These are phyloP conservation scores for Xylariaceae sp. DNA, from an alignment of 2,329 filamentous ascomycete genomes.

Conservation along the genomic window DNA sequence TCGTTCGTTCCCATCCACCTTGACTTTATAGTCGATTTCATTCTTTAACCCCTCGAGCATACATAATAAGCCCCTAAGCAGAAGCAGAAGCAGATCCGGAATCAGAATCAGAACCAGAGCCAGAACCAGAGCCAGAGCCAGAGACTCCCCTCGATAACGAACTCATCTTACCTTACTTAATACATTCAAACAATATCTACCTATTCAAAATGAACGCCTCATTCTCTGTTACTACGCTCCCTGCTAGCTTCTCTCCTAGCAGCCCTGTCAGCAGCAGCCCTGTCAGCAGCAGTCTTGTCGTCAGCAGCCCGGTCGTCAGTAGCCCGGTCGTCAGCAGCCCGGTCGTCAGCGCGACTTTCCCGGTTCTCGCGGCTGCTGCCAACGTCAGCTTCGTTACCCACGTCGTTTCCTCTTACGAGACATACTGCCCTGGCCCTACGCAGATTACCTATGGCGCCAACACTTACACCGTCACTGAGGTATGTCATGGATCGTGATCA, in stretches of 20 bases:
- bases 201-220: conserved; percentile 61
- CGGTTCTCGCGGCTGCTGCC: conserved; percentile 24
- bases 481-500: conserved; percentile 30
- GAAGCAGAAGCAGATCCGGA: too few species aligned
- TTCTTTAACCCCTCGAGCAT: conserved; percentile 40
- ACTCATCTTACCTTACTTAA: background rate
- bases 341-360: conserved; percentile 2
- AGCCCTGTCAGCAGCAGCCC: too few species aligned
- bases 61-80: conserved; percentile 24
- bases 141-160: background rate
- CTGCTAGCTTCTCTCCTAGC: conserved; percentile 37
- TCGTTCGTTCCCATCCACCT: conserved; percentile 41
- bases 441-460: conserved; percentile 56
- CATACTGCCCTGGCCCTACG: conserved; percentile 66
- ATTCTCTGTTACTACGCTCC: conserved; percentile 48
- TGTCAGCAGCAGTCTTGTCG: too few species aligned
- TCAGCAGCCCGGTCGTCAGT: too few species aligned
- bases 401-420: conserved; percentile 63
- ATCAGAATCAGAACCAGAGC: too few species aligned
- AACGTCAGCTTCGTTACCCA: conserved; percentile 58
- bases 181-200: conserved; percentile 35
- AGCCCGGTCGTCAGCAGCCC: too few species aligned
- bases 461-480: conserved; percentile 65
- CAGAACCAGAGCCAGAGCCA: conserved; percentile 7
- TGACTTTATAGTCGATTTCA: conserved; percentile 55